Evolutionary conservation across 140 eudicot genomes (phyloP), one percentile per base, ranked within the genome.

Genomic region (Bidens hawaiensis): DNA sequence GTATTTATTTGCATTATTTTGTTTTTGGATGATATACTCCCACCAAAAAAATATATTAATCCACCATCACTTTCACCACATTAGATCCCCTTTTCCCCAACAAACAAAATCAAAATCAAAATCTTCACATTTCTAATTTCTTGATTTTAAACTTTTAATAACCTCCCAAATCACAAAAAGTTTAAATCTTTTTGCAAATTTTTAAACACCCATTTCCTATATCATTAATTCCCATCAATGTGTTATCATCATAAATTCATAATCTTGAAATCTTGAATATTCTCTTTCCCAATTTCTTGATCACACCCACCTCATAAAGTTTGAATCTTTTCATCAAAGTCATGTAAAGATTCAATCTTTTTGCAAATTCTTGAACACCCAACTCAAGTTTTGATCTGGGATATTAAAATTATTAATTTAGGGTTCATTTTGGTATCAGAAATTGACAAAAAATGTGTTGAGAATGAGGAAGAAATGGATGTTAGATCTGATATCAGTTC

Each of bases 401-500:
- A 19, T 2, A 10, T 64, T 23, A 2, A 24, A 26, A 6, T 4
- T 6, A 14, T 46, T 16, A 41, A 41, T 45, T 17, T 46, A 19
- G 75, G 59, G 64, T 64, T 70, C 26, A 8, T 36, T 70, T 50
- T 49, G 58, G 62, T 18, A 14, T 36, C 11, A 25, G 16, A 56
- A 76, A 64, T 31, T 17, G 31, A 27, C 2, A 11, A 67, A n/a
- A 51, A 68, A 55, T 64, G 77, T 34, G 54, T 69, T 61, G 69
- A 72, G 70, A 57, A 78, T 81, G 91, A 79, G 54, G 87, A 72
- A 58, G 74, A 81, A 72, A 84, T 84, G 90, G 96, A 80, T 76
- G 80, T 75, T 80, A 88, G 96, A 88, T 88, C 91, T 46, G 98
- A 80, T 79, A 74, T 16, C 74, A 72, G 79, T 61, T 52, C 72